Evolutionary conservation across 2,329 filamentous ascomycete species (phyloP).

Genomic region (Penicillium expansum): DNA sequence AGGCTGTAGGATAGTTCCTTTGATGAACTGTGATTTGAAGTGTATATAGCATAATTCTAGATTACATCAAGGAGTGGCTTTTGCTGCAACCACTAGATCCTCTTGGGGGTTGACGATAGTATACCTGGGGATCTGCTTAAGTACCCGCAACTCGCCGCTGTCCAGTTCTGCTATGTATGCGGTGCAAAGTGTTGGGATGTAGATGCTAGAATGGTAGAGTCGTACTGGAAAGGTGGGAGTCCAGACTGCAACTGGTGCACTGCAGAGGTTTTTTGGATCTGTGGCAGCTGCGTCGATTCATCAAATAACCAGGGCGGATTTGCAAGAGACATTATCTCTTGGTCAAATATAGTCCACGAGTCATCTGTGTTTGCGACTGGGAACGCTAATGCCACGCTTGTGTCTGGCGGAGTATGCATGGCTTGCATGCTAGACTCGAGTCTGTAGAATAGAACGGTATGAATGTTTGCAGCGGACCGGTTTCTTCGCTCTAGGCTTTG

Average conservation of each 20-base stretch:
- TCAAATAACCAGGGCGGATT: conserved; percentile 31
- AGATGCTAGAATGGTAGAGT: neutral
- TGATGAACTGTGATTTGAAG: neutral
- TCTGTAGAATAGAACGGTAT: conserved; percentile 24
- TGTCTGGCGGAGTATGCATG: conserved; percentile 31
- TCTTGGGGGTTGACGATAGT: neutral
- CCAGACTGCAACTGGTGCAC: neutral
- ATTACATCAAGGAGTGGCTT: neutral
- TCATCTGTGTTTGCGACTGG: conserved; percentile 22
- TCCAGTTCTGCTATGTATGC: neutral
- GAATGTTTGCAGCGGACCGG: conserved; percentile 25
- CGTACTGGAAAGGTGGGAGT: neutral
- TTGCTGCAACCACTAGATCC: neutral
- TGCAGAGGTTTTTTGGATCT: conserved; percentile 2
- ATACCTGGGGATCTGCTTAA: neutral
- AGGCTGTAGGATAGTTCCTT: neutral
- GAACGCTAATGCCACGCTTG: conserved; percentile 20
- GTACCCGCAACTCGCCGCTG: neutral
- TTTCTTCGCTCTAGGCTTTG: conserved; percentile 23
- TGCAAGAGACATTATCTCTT: conserved; percentile 30
- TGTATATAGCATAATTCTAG: neutral
- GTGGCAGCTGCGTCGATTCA: conserved; percentile 9
- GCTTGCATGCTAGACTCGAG: conserved; percentile 29
- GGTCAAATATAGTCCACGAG: conserved; percentile 33
- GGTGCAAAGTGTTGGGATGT: neutral